These are phyloP conservation scores for Mallotus nudiflorus DNA, from an alignment of 345 rosid species.

Conservation along the genomic window DNA sequence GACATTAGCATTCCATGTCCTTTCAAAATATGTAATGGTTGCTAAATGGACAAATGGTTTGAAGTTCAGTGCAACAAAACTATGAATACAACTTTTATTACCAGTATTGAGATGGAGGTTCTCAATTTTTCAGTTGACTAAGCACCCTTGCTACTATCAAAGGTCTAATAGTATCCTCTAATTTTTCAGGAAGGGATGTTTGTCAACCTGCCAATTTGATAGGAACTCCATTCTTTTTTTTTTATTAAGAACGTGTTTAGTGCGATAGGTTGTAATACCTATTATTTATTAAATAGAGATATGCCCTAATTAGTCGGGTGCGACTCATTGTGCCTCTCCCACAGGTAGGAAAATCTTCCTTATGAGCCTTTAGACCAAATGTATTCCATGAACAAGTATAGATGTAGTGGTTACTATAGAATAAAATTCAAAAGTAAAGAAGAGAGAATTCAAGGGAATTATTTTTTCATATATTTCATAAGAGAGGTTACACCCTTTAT, in stretches of 20 bases:
- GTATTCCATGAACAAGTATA: too few species aligned
- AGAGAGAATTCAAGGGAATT: too few species aligned
- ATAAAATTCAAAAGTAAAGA: too few species aligned
- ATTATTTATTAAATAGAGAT: not conserved
- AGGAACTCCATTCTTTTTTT: too few species aligned
- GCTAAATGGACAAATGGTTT: too few species aligned
- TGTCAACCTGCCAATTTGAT: not conserved
- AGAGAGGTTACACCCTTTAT: too few species aligned
- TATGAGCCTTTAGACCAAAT: too few species aligned
- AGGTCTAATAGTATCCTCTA: not conserved
- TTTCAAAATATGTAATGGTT: too few species aligned
- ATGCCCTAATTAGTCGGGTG: not conserved
- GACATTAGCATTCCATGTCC: too few species aligned
- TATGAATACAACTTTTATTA: not conserved
- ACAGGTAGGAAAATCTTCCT: too few species aligned
- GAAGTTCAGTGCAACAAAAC: not conserved
- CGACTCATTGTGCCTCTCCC: not conserved
- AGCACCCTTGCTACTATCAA: slow-evolving; percentile 1
- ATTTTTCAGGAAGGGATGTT: not conserved
- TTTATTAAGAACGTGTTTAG: not conserved
- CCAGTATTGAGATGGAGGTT: not conserved
- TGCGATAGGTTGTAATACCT: not conserved
- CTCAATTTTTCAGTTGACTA: not conserved
- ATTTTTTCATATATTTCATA: too few species aligned
- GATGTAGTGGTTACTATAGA: too few species aligned